Conservation (phyloP, 257 asterid species). For the Solanum lycopersicoides region DNA sequence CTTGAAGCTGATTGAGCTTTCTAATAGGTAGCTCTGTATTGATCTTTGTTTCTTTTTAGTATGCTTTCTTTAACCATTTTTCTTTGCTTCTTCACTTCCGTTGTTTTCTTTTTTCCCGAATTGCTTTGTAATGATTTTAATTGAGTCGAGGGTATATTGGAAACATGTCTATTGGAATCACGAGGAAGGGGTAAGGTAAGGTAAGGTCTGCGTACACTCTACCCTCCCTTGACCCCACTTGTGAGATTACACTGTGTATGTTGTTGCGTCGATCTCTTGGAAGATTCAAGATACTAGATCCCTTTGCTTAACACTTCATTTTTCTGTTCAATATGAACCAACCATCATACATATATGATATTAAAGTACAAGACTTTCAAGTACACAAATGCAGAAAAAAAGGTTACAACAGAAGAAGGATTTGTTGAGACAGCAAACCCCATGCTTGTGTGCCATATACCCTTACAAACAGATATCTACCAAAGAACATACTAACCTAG, state of each 20-base stretch:
- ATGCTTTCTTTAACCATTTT: not conserved
- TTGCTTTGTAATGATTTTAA: not conserved
- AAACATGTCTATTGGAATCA: not conserved
- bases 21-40: not conserved
- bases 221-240: not conserved
- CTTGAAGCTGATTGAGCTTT: not conserved
- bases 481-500: not conserved
- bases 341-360: not conserved
- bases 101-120: not conserved
- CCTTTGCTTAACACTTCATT: not conserved
- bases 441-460: not conserved
- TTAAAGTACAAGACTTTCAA: not conserved
- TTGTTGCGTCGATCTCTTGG: not conserved
- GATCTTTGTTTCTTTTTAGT: not conserved
- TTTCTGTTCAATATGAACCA: not conserved
- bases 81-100: not conserved
- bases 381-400: not conserved
- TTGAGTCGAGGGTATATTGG: not conserved
- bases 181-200: not conserved
- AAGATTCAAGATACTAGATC: not conserved
- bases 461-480: not conserved
- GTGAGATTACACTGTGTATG: not conserved
- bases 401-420: not conserved
- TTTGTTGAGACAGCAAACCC: not conserved
- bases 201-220: not conserved